A percentile compares a stretch with the other conserved stretches of the same genome.
Evolutionary conservation across 306 rosid genomes (phyloP).

Genomic region (Cucumis melo): DNA sequence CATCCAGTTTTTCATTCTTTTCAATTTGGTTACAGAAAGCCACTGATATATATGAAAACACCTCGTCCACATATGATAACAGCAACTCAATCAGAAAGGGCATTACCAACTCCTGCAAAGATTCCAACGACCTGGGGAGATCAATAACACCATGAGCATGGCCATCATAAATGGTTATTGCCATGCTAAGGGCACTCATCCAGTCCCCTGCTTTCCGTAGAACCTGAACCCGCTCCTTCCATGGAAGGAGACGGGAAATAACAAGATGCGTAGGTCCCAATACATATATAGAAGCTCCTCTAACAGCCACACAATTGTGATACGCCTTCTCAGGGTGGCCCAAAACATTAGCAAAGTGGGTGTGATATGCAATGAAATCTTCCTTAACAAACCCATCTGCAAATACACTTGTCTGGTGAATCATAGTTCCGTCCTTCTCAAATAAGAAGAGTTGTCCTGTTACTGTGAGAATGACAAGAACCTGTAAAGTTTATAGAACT

Average conservation of each 20-base stretch:
- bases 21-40: constrained; percentile 86
- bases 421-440: constrained; percentile 77
- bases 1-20: constrained; percentile 38
- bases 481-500: constrained; percentile 40
- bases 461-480: constrained; percentile 75
- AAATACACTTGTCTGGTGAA: constrained; percentile 79
- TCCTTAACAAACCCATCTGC: constrained; percentile 62
- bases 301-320: constrained; percentile 70
- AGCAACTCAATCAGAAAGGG: constrained; percentile 85
- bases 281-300: constrained; percentile 90
- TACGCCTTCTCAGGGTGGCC: constrained; percentile 94
- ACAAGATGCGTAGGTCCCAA: constrained; percentile 75
- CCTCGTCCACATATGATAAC: constrained; percentile 85
- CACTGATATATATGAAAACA: constrained; percentile 84
- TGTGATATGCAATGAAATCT: constrained; percentile 73
- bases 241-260: constrained; percentile 87
- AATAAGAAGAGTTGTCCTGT: constrained; percentile 70
- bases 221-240: constrained; percentile 89
- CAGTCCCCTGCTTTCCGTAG: constrained; percentile 88
- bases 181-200: constrained; percentile 98
- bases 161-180: constrained; percentile 87
- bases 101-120: constrained; percentile 83
- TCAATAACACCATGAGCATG: constrained; percentile 90
- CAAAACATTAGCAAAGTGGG: constrained; percentile 55
- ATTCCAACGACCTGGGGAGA: constrained; percentile 87